Evolutionary conservation across 805 yeast genomes (phyloP), one percentile per base, ranked within the genome.

Genomic region (Kluyveromyces dobzhanskii): DNA sequence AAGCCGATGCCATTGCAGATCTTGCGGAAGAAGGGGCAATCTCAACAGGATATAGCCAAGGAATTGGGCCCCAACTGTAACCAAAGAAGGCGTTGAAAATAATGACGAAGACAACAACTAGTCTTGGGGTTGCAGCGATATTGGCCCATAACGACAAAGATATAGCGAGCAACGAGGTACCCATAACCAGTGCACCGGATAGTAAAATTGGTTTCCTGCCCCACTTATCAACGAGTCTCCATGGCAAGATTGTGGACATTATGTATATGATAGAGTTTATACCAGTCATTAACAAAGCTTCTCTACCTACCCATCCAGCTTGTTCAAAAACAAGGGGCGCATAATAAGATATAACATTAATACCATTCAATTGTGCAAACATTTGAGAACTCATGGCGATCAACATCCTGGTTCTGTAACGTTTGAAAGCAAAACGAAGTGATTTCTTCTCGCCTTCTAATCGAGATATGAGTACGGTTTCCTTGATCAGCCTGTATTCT

Each of bases 271-370:
- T 44, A 4, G 77, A 71, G 50, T 81, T 80, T 42, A 84, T 70
- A 17, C 97, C 97, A 0, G 97, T 85, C 94, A 87, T 84, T 46
- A 86, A 70, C 45, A 87, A 76, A 3, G 96, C 95, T 47, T 77
- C 75, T 44, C 94, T 69, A 18, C 96, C 96, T 6, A 71, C 62
- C 95, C 96, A 88, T 19, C 97, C 97, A 3, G 96, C 96, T 50
- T 84, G 84, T 58, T 88, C 96, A 61, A 87, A 88, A 35, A 87
- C 94, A 61, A 88, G 65, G 2, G 96, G 95, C 2, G 96, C 95
- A 64, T 87, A 87, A 62, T 88, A 88, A 1, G 94, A 80, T 39
- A 88, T 85, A 37, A 88, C 90, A 55, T 87, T 88, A 61, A 87
- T 88, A 51, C 97, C 97, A 58, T 87, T 84, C 57, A 88, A 67